Evolutionary conservation across 2,329 filamentous ascomycete species (phyloP), one percentile per base, ranked within the genome.

Genomic region (Akanthomyces lecanii): DNA sequence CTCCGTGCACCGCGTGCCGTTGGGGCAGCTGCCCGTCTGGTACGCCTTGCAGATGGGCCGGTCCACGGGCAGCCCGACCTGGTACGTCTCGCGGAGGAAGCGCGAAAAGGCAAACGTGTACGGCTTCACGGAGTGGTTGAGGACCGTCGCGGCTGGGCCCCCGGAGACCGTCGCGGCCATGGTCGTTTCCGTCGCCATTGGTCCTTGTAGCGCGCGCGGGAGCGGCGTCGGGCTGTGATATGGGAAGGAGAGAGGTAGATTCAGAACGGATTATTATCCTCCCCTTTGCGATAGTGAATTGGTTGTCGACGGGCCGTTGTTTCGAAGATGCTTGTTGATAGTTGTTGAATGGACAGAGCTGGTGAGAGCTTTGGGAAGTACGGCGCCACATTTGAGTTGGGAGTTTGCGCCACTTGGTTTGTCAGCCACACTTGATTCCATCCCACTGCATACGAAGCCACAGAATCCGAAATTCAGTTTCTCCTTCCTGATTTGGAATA

Each of bases 21-120:
- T 84, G 0, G 93, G 92, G 73, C 95, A 98, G 77, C 93, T 89
- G 48, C 92, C 92, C 65, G 91, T 85, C 65, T 90, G 83, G 79
- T 92, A 97, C 65, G 92, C 88, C 73, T 90, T 91, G 81, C 95
- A 98, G 72, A 90, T 81, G 50, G 93, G 91, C 0, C 90, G 85
- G 74, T 90, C 87, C 44, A 89, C 85, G 25, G 91, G 86, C 58
- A 97, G 87, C 67, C 90, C 90, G 77, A 96, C 93, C 66, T 92
- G 88, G 76, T 95, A 92, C 68, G 90, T 92, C 65, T 87, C 81
- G 67, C 89, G 89, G 44, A 97, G 86, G 78, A 96, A 97, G 53
- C 91, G 89, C 38, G 86, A 88, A 82, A 97, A 97, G 75, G 85
- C 85, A 81, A 97, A 97, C 69, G 80, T 85, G 78, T 91, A 89